phyloP scores from a whole-genome alignment of 225 moss, liverwort and hornwort species.

The Marchantia polymorpha region DNA sequence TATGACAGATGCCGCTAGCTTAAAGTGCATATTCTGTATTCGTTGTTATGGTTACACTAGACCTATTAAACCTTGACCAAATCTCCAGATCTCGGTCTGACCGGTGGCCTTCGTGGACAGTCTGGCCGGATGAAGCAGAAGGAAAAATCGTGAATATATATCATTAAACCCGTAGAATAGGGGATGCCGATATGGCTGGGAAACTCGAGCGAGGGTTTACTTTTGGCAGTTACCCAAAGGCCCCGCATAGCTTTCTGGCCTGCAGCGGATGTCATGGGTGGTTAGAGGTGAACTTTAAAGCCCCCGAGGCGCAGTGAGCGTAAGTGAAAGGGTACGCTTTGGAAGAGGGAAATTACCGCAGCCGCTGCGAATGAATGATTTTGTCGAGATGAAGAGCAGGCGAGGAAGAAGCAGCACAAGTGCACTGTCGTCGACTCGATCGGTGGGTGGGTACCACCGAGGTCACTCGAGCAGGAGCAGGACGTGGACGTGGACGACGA shows the following conservation, averaged over 20 bases:
- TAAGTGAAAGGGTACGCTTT: too few species aligned
- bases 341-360: background rate
- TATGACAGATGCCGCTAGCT: background rate
- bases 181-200: background rate
- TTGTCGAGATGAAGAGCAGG: background rate
- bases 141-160: background rate
- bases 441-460: background rate
- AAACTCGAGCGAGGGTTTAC: background rate
- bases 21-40: background rate
- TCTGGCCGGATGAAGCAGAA: background rate
- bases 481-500: background rate
- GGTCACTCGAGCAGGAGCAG: background rate
- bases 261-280: conserved; percentile 7
- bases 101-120: background rate
- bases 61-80: background rate
- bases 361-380: background rate
- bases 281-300: background rate
- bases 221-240: background rate
- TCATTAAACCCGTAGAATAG: background rate
- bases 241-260: background rate
- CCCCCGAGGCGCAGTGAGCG: background rate
- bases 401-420: background rate
- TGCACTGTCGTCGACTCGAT: background rate
- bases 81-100: background rate
- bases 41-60: background rate